Evolutionary conservation across 306 rosid species (phyloP).

Genomic region (Prunus dulcis): DNA sequence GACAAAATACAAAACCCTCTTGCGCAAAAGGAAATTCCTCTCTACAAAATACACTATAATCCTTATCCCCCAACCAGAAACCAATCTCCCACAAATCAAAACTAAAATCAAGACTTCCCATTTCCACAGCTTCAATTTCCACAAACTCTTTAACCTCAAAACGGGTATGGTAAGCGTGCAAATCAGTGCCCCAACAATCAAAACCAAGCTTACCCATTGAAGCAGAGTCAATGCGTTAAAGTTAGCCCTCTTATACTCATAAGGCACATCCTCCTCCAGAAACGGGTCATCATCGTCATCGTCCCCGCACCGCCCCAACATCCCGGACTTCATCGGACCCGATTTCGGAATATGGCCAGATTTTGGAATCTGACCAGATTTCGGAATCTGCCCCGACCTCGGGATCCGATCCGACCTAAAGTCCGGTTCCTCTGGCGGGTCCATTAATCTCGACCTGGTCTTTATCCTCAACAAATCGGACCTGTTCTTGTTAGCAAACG

Average conservation of each 20-base stretch:
- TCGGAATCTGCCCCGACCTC: constrained; percentile 45
- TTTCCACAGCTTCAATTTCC: constrained; percentile 71
- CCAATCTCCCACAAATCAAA: constrained; percentile 74
- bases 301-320: constrained; percentile 28
- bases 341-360: constrained; percentile 27
- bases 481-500: constrained; percentile 37
- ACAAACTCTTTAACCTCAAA: constrained; percentile 38
- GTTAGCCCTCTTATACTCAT: constrained; percentile 36
- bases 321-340: constrained; percentile 59
- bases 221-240: constrained; percentile 44
- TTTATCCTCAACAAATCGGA: constrained; percentile 45
- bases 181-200: constrained; percentile 43
- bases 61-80: constrained; percentile 72
- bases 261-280: constrained; percentile 65
- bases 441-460: constrained; percentile 69
- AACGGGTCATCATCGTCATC: constrained; percentile 84
- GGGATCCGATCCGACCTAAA: constrained; percentile 32
- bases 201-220: constrained; percentile 67
- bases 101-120: constrained; percentile 79
- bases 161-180: constrained; percentile 41
- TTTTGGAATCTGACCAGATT: too few relatives aligned
- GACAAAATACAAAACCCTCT: constrained; percentile 73
- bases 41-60: constrained; percentile 62
- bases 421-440: constrained; percentile 66
- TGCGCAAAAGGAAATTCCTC: constrained; percentile 70